Evolutionary conservation across 768 basidiomycete species (phyloP), one percentile per base, ranked within the genome.

Genomic region (Strobilomyces confusus): DNA sequence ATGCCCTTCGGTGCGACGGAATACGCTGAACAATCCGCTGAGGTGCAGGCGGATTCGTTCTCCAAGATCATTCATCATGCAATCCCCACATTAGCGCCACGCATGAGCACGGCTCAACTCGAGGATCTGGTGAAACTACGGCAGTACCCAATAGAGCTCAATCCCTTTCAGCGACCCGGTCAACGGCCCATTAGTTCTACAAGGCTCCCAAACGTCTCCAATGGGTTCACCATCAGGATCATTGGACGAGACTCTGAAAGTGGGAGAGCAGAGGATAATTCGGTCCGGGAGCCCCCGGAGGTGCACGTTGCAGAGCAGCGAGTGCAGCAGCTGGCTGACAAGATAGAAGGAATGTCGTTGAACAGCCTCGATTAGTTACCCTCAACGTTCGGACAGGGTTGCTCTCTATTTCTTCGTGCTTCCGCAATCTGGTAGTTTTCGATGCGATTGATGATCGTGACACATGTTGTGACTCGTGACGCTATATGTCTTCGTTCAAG

Each of bases 401-500:
- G 15, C 12, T 15, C 6, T 42, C 51, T 34, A 5, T 23, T 30
- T 34, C 30, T 32, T 29, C 4, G 15, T 44, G 15, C 9, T 43
- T 45, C 12, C 5, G 20, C 38, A 40, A n/a, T n/a, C 20, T 25
- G 23, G 22, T 17, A 25, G 2, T 20, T 41, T 9, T 41, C 23
- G 20, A 11, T 12, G 11, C 41, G 3, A 17, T 48, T n/a, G 14
- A 46, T 59, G 50, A 57, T 55, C 34, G 7, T 43, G 23, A 25
- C 29, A 40, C 9, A 7, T 15, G 9, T 5, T 20, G 61, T 61
- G 57, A 63, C 61, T 9, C 2, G 61, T 58, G 48, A 62, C 52
- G 8, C 14, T 14, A 14, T 30, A 44, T 89, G 87, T 86, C 85
- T 57, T 87, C 87, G n/a, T 91, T 91, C 84, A 90, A 85, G 69